These are phyloP conservation scores for Blastomyces percursus DNA, from an alignment of 2,329 filamentous ascomycete species.

Conservation along the genomic window DNA sequence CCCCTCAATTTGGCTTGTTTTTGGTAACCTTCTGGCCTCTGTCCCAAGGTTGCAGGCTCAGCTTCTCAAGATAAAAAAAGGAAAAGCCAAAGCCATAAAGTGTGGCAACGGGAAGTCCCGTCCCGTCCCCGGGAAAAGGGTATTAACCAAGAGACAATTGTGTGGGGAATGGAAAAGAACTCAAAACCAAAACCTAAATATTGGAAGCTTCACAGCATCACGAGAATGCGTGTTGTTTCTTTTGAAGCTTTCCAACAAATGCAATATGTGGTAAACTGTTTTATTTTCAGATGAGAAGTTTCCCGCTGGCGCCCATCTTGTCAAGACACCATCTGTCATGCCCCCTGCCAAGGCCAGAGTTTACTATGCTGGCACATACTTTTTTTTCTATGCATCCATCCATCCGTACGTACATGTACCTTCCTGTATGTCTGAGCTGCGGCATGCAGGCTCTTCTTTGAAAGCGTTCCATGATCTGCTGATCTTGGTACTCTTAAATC, in stretches of 20 bases:
- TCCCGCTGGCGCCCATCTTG: no score
- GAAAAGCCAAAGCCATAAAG: background rate
- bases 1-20: background rate
- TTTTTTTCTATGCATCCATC: background rate
- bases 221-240: background rate
- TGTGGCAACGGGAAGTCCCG: constrained; percentile 2
- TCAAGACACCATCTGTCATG: no score
- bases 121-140: background rate
- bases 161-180: background rate
- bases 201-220: no score
- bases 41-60: background rate
- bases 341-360: background rate
- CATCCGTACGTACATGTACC: background rate
- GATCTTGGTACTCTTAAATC: background rate
- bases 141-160: background rate
- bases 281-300: no score
- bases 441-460: background rate
- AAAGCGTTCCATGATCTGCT: background rate
- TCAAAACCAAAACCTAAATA: background rate
- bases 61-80: background rate
- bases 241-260: background rate
- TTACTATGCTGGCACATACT: background rate
- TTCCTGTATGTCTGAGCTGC: background rate
- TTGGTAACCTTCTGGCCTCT: background rate
- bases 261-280: background rate